Conservation (phyloP, 345 rosid genomes). For the Trapa bicornis region DNA sequence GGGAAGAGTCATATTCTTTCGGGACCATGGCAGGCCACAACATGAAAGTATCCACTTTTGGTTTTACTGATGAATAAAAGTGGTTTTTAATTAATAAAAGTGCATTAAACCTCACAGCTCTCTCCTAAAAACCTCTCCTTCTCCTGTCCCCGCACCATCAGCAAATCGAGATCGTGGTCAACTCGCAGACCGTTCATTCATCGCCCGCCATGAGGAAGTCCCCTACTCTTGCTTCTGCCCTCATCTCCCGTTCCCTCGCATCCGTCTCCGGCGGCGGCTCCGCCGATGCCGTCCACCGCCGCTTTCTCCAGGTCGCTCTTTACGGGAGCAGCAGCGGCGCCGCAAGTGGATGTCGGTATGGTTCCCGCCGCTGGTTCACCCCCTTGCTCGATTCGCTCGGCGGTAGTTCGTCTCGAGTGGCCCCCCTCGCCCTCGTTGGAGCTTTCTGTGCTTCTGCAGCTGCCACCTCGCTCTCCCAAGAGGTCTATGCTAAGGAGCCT, state of each 20-base stretch:
- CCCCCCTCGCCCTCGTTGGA: slow-evolving; percentile 24
- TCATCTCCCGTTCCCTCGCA: slow-evolving; percentile 25
- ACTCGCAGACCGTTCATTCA: slow-evolving; percentile 2
- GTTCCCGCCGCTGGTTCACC: slow-evolving; percentile 20
- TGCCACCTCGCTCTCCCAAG: slow-evolving; percentile 18
- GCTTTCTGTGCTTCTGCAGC: slow-evolving; percentile 17
- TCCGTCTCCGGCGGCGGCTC: slow-evolving; percentile 3
- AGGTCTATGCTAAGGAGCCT: slow-evolving; percentile 46
- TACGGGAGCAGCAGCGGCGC: slow-evolving; percentile 14
- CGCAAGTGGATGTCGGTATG: background rate
- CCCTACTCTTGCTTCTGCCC: slow-evolving; percentile 17
- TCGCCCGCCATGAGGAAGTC: slow-evolving; percentile 30
- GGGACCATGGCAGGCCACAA: no score
- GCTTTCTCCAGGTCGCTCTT: slow-evolving; percentile 23
- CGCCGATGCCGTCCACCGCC: slow-evolving; percentile 12
- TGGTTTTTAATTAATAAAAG: no score
- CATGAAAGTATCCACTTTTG: no score
- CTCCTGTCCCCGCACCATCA: background rate
- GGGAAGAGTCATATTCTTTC: no score
- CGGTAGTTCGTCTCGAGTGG: slow-evolving; percentile 9
- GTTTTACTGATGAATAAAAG: no score
- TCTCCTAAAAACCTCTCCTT: background rate
- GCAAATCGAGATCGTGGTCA: slow-evolving; percentile 10
- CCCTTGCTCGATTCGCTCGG: slow-evolving; percentile 14
- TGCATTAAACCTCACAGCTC: background rate